Conservation (phyloP, 2,329 filamentous ascomycete genomes). For the Fusarium nurragi region DNA sequence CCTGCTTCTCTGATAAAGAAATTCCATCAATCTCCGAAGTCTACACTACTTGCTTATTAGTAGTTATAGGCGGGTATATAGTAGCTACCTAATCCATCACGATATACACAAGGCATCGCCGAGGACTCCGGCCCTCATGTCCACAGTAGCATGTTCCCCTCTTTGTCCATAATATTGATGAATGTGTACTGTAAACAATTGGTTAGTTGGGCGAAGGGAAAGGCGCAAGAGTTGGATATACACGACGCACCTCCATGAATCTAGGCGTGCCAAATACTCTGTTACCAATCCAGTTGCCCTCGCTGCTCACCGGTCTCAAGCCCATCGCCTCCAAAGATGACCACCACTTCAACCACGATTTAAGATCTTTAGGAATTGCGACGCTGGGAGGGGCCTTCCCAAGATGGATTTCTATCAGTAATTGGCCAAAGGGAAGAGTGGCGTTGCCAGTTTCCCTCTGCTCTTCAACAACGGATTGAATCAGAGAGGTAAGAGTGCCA, state of each 20-base stretch:
- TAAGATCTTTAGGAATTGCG: background rate
- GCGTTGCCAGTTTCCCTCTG: background rate
- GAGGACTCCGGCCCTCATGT: background rate
- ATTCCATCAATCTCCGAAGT: no score
- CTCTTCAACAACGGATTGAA: background rate
- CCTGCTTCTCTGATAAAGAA: no score
- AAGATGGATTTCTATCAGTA: background rate
- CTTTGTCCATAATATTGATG: background rate
- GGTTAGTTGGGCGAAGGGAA: background rate
- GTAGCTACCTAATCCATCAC: no score
- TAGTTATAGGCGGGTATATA: no score
- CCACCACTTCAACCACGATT: constrained; percentile 1
- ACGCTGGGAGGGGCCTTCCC: background rate
- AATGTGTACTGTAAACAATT: background rate
- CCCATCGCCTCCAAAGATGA: background rate
- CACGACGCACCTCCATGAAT: background rate
- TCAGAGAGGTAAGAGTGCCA: background rate
- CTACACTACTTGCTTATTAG: no score
- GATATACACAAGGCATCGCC: background rate
- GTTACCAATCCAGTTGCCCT: background rate
- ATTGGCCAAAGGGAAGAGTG: constrained; percentile 1
- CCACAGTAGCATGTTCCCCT: background rate
- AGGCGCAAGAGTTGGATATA: rapidly evolving
- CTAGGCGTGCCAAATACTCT: background rate
- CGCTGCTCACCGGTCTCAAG: background rate